These are phyloP conservation scores for Chaetoceros tenuissimus DNA, from an alignment of 108 stramenopile genomes.

Conservation along the genomic window DNA sequence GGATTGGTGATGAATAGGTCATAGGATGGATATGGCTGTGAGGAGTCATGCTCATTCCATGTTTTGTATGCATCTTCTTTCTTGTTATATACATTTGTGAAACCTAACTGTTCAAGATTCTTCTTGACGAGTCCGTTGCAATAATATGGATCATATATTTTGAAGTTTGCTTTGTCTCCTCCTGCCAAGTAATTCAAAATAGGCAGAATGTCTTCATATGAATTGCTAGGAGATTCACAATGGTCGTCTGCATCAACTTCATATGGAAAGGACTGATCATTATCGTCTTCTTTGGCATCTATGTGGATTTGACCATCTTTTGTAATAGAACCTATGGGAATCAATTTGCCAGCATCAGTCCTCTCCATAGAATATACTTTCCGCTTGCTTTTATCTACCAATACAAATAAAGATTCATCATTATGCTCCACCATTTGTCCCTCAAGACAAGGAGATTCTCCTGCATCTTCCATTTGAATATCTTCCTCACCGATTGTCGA, in stretches of 20 bases:
- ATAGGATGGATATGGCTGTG: conserved; percentile 42
- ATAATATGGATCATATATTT: conserved; percentile 97
- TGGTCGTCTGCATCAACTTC: conserved; percentile 86
- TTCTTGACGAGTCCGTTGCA: conserved; percentile 85
- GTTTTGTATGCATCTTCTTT: conserved; percentile 72
- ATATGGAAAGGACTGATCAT: conserved; percentile 50
- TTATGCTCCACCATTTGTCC: conserved; percentile 32
- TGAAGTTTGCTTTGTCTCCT: conserved; percentile 10
- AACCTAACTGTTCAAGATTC: conserved; percentile 76
- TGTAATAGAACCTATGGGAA: conserved; percentile 27
- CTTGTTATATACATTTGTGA: conserved; percentile 78
- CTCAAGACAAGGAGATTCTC: conserved; percentile 26
- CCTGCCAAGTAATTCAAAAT: conserved; percentile 43
- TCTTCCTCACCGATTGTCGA: conserved; percentile 3
- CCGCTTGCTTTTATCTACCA: conserved; percentile 34
- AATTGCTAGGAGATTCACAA: conserved; percentile 88
- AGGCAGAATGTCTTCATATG: conserved; percentile 83
- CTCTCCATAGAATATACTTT: conserved; percentile 45
- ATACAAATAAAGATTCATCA: conserved; percentile 24
- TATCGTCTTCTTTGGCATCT: not conserved
- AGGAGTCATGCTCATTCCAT: conserved; percentile 24
- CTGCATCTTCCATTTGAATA: not conserved
- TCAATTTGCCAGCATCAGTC: conserved; percentile 26
- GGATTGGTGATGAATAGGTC: conserved; percentile 95
- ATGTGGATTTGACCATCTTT: not conserved